Base-by-base conservation (phyloP, 192 early-diverging fungal genomes). In the Coemansia sp. region DNA sequence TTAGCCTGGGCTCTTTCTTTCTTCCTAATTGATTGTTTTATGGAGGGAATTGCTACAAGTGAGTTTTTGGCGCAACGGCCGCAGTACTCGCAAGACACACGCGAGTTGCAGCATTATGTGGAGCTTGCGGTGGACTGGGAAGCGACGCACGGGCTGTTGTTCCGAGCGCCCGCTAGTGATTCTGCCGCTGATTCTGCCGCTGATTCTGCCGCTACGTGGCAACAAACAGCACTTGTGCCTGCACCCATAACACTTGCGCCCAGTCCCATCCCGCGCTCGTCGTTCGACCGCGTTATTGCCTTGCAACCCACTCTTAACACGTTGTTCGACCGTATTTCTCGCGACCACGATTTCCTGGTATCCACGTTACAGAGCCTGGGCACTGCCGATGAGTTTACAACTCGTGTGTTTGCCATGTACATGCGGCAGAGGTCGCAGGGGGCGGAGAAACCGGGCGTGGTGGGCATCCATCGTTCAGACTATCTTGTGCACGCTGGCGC, bases 391-490 rank as follows among this genome's bases (percentile, higher is more conserved):
- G 92, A 94, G 62, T 98, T 97, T 69, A 88, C 90, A 22, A 70
- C 79, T 38, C 70, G 84, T 0, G 63, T 95, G 1, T 95, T 92
- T 65, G 73, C 84, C 14, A 88, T 98, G 50, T 97, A 97, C 72
- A 27, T 85, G 51, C 43, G 62, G 19, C 88, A 91, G 8, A 73
- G 79, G 23, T 56, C 62, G 11, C 84, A 74, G 23, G 49, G 35
- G 9, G 62, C 66, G 4, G 22, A 22, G 11, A 70, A 91, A 74
- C 61, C 85, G 22, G 85, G 88, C 10, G 86, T 85, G 23, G 64
- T 98, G n/a, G 94, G 93, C 49, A 82, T 97, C 19, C 90, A 94
- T 75, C 86, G 96, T 49, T 94, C 90, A 19, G 96, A 98, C 77
- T 98, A 98, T 66, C 72, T 98, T 50, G 79, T 96, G 15, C 88